Conservation (phyloP, 2,329 filamentous ascomycete genomes). For the Diaporthe vaccinii region DNA sequence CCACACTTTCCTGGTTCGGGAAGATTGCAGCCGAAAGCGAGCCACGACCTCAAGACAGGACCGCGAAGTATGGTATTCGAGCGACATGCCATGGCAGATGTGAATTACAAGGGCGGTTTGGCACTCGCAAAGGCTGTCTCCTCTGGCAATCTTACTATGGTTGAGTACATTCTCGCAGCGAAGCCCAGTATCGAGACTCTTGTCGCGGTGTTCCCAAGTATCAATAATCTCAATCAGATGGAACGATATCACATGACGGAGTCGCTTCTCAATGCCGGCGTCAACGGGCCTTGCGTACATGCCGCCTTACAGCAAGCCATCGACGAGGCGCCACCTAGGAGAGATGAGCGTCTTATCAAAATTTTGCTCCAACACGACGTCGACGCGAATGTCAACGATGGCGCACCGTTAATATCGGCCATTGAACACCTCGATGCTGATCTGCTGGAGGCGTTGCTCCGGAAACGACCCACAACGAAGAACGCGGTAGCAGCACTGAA, state of each 20-base stretch:
- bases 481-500: conserved; percentile 63
- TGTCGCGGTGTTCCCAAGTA: conserved; percentile 62
- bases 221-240: conserved; percentile 56
- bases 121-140: conserved; percentile 65
- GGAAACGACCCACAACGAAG: conserved; percentile 57
- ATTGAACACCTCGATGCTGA: conserved; percentile 62
- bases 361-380: conserved; percentile 66
- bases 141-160: conserved; percentile 59
- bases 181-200: conserved; percentile 63
- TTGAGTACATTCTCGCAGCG: conserved; percentile 59
- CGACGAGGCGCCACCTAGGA: conserved; percentile 58
- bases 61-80: conserved; percentile 52
- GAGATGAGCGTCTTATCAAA: conserved; percentile 66
- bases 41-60: conserved; percentile 47
- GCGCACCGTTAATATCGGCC: conserved; percentile 62
- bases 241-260: conserved; percentile 64
- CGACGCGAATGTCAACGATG: conserved; percentile 68
- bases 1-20: conserved; percentile 58
- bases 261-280: conserved; percentile 62
- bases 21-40: conserved; percentile 44
- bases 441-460: conserved; percentile 60
- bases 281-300: conserved; percentile 62
- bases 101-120: conserved; percentile 65
- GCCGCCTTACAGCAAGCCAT: conserved; percentile 67
- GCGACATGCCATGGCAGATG: conserved; percentile 65